Evolutionary conservation across 345 rosid species (phyloP).

Genomic region (Abelmoschus esculentus): DNA sequence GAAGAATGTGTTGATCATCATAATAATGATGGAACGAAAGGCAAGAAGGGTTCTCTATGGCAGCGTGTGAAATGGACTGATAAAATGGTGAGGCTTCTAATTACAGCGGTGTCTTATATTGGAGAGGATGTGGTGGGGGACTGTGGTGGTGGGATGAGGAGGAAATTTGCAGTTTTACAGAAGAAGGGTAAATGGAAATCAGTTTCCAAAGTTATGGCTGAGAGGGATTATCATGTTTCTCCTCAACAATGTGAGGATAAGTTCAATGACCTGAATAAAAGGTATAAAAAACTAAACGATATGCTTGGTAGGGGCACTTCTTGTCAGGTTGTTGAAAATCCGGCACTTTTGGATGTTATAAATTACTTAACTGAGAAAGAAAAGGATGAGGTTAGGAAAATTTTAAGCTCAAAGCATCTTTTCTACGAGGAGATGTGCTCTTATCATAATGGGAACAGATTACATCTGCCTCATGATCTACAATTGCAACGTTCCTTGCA

Average conservation of each 20-base stretch:
- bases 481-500: constrained; percentile 72
- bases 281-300: constrained; percentile 48
- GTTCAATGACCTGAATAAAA: not conserved
- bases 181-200: constrained; percentile 53
- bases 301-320: constrained; percentile 92
- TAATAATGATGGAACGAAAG: constrained; percentile 38
- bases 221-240: constrained; percentile 76
- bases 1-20: constrained; percentile 66
- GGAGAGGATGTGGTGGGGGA: constrained; percentile 61
- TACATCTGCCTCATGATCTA: constrained; percentile 86
- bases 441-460: constrained; percentile 70
- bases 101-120: constrained; percentile 80
- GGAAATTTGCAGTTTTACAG: constrained; percentile 70
- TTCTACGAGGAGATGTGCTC: constrained; percentile 99
- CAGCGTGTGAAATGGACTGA: constrained; percentile 94
- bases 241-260: constrained; percentile 89
- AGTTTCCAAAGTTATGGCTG: constrained; percentile 59
- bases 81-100: constrained; percentile 86
- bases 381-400: constrained; percentile 79
- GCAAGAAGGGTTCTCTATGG: constrained; percentile 74
- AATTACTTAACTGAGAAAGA: constrained; percentile 62
- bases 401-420: constrained; percentile 80
- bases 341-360: constrained; percentile 63
- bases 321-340: constrained; percentile 89
- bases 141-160: constrained; percentile 42